Evolutionary conservation across 306 rosid species (phyloP).

Genomic region (Clitoria ternatea): DNA sequence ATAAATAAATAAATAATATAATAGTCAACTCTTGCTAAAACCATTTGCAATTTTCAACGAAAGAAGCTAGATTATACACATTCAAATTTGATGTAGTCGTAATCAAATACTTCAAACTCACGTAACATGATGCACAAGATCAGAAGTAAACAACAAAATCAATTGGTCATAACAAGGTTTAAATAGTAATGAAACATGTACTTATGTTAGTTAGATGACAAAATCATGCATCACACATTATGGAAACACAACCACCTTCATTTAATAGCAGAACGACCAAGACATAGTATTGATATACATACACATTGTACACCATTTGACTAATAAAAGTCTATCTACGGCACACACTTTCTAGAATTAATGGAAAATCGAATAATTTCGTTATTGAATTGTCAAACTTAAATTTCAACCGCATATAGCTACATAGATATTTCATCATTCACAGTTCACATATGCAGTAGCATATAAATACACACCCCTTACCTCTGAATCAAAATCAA

Average conservation of each 20-base stretch:
- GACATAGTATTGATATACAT: too few species aligned
- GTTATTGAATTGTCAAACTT: background rate
- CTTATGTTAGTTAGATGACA: background rate
- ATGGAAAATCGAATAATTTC: background rate
- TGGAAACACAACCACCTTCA: background rate
- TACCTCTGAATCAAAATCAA: background rate
- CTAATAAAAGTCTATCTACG: background rate
- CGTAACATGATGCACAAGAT: too few species aligned
- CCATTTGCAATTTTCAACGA: too few species aligned
- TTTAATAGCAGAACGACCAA: background rate
- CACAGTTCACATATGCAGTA: background rate
- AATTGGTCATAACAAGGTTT: too few species aligned
- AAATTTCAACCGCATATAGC: background rate
- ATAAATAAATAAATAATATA: too few species aligned
- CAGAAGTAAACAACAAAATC: too few species aligned
- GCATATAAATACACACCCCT: conserved; percentile 7
- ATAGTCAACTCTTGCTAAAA: too few species aligned
- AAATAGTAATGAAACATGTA: too few species aligned
- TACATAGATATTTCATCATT: background rate
- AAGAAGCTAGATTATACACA: too few species aligned
- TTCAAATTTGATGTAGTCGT: too few species aligned
- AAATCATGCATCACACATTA: background rate
- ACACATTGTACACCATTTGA: background rate
- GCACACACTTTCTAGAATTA: background rate
- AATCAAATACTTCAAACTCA: too few species aligned